phyloP scores from a whole-genome alignment of 345 rosid species.

The Rubroshorea leprosula region DNA sequence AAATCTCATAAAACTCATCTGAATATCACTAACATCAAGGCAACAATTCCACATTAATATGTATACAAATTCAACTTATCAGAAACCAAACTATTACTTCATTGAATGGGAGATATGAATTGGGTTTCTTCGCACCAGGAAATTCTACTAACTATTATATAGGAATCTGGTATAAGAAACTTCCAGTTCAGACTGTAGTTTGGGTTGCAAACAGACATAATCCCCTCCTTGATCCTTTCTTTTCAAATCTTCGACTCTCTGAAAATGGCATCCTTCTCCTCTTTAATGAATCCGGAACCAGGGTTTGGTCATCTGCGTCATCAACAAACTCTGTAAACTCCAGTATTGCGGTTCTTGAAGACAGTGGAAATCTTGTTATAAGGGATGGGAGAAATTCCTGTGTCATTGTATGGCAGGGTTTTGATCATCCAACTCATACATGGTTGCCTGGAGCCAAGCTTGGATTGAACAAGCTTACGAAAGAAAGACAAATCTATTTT shows the following conservation, averaged over 20 bases:
- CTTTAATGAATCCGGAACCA: slow-evolving; percentile 2
- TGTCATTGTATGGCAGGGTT: slow-evolving; percentile 26
- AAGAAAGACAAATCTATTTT: no score
- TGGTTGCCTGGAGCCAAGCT: no score
- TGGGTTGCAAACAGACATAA: no score
- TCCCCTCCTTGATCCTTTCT: slow-evolving; percentile 14
- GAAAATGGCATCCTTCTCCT: slow-evolving; percentile 24
- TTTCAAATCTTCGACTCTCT: slow-evolving; percentile 31
- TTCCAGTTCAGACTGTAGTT: background rate
- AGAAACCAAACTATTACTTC: slow-evolving; percentile 55
- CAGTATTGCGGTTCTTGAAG: slow-evolving; percentile 19
- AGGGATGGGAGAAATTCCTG: slow-evolving; percentile 23
- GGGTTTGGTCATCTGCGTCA: slow-evolving; percentile 23
- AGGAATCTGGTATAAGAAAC: slow-evolving; percentile 8
- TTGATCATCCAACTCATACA: slow-evolving; percentile 21
- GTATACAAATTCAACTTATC: no score
- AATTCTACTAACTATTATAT: slow-evolving; percentile 4
- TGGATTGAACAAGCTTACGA: no score
- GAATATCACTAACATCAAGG: no score
- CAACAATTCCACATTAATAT: no score
- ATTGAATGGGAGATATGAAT: slow-evolving; percentile 18
- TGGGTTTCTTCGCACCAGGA: slow-evolving; percentile 13
- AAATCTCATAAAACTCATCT: no score
- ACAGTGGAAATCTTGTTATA: slow-evolving; percentile 23
- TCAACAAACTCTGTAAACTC: background rate